Percentiles rank a stretch among this genome's conserved stretches.
phyloP scores from a whole-genome alignment of 495 filamentous ascomycete species.

The Rostrohypoxylon terebratum region DNA sequence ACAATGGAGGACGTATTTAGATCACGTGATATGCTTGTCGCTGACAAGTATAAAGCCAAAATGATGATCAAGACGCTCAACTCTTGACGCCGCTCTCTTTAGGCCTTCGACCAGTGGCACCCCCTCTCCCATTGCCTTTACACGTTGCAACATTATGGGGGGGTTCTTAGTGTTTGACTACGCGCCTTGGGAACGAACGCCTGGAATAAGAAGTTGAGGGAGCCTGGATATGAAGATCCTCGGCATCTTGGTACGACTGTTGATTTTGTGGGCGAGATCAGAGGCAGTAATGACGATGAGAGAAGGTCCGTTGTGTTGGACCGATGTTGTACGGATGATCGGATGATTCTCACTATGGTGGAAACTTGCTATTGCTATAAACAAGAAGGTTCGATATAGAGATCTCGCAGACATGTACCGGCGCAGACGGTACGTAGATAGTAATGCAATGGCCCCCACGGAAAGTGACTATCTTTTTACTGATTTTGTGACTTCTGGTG shows the following conservation, averaged over 20 bases:
- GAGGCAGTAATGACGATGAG: not conserved
- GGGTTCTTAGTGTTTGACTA: not conserved
- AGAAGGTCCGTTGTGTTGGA: not conserved
- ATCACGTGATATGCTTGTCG: conserved; percentile 71
- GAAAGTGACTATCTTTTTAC: not conserved
- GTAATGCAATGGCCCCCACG: not conserved
- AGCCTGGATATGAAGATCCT: conserved; percentile 1
- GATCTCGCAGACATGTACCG: not conserved
- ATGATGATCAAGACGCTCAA: conserved; percentile 75
- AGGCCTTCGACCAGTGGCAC: not conserved
- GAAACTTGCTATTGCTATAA: not conserved
- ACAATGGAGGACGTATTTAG: conserved; percentile 71
- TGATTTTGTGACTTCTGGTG: not conserved
- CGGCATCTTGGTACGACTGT: not conserved
- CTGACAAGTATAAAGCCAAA: conserved; percentile 72
- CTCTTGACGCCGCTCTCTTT: conserved; percentile 35
- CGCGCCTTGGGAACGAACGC: not conserved
- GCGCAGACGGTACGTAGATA: not conserved
- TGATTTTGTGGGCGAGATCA: not conserved
- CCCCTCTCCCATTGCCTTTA: not conserved
- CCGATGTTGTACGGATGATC: not conserved
- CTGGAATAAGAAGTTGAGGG: not conserved
- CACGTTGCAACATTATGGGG: not conserved
- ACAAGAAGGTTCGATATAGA: not conserved
- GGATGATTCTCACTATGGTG: not conserved